Evolutionary conservation across 1,284 basidiomycete species (phyloP), one percentile per base, ranked within the genome.

Genomic region (Malassezia arunalokei): DNA sequence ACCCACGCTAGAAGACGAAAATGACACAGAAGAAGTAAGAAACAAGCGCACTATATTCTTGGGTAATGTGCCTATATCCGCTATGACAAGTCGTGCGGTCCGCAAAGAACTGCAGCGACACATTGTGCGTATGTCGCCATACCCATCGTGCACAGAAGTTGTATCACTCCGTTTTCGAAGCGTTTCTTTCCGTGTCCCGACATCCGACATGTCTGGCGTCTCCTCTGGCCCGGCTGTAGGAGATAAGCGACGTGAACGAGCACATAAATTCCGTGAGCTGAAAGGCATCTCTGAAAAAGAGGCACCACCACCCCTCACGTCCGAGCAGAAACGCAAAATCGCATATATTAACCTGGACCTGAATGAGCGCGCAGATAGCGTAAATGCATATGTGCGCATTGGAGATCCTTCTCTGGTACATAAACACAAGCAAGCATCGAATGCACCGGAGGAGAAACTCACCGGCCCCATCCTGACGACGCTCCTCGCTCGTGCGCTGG

Each of bases 311-410:
- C 87, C 81, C 71, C 79, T 94, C 48, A 87, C 82, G 15, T 78
- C 86, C 0, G 80, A 80, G 51, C 86, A 95, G 74, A 96, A 95
- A 78, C 87, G 92, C 75, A 86, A 85, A 64, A 83, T 96, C 37
- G 87, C 90, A 0, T 94, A 89, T 72, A 94, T 96, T 74, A 88
- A 89, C 68, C 83, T 84, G 54, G 86, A 91, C 24, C 35, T 64
- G 47, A 55, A 72, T 56, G 59, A 67, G 35, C 59, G 68, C 28
- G 70, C 68, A 24, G 58, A 62, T 37, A 49, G 54, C 24, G 63
- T 68, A 27, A 65, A 71, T 49, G 70, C 68, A 8, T 73, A 73
- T 51, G 56, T 73, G 40, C 68, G 67, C 14, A 52, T 73, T 31
- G 58, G 57, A 30, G 57, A 64, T 7, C 64, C 64, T 2, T 37